Evolutionary conservation across 2,329 filamentous ascomycete genomes (phyloP).

Genomic region (Tolypocladium amazonense): DNA sequence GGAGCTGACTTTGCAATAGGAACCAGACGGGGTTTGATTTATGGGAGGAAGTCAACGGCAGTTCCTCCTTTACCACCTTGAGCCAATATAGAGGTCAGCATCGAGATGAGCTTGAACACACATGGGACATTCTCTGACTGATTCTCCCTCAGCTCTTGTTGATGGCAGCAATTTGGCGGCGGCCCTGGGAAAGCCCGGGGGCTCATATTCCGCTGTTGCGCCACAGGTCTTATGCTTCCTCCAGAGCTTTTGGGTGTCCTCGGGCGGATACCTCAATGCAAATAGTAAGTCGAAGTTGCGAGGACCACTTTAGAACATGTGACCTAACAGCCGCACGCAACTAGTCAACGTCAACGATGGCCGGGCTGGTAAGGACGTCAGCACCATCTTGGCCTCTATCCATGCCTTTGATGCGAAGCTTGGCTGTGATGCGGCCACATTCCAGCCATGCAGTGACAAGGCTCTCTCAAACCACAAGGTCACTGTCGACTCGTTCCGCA

Average conservation of each 20-base stretch:
- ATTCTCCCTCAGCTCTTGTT: constrained; percentile 34
- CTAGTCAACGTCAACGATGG: constrained; percentile 46
- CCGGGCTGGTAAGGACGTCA: constrained; percentile 60
- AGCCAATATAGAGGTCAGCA: constrained; percentile 52
- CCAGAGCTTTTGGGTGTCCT: constrained; percentile 60
- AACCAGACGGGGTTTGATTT: constrained; percentile 60
- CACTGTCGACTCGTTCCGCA: constrained; percentile 65
- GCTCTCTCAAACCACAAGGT: constrained; percentile 68
- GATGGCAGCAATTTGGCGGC: constrained; percentile 57
- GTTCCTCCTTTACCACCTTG: constrained; percentile 69
- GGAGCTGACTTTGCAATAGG: constrained; percentile 16
- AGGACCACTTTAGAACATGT: neutral
- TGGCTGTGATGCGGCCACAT: constrained; percentile 58
- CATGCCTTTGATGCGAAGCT: constrained; percentile 58
- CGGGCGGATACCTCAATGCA: constrained; percentile 50
- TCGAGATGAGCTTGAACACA: no score
- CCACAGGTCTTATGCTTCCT: constrained; percentile 64
- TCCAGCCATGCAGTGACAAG: constrained; percentile 64
- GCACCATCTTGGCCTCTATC: constrained; percentile 56
- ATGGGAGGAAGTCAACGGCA: constrained; percentile 72
- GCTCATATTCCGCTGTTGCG: constrained; percentile 51
- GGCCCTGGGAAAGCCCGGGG: constrained; percentile 49
- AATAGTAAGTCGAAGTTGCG: constrained; percentile 38
- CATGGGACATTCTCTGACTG: neutral
- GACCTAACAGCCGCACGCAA: neutral